A percentile compares a stretch with the other conserved stretches of the same genome.
Evolutionary conservation across 148 eudicot genomes (phyloP).

Genomic region (Hydrangea macrophylla): DNA sequence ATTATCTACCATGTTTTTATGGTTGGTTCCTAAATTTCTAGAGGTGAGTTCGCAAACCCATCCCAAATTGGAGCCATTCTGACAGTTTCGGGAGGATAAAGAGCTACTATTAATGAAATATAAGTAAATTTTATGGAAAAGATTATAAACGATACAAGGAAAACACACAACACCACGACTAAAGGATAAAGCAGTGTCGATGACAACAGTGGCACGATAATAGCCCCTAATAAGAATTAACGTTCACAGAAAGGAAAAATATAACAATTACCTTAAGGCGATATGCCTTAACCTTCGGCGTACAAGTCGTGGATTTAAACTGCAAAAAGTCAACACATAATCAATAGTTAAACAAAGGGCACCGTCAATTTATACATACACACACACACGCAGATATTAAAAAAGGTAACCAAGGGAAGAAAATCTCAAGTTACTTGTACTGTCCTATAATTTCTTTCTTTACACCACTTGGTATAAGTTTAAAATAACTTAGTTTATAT

Average conservation of each 20-base stretch:
- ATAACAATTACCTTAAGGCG: slow-evolving; percentile 70
- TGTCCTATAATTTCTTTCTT: too few species aligned
- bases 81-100: background rate
- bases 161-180: background rate
- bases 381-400: too few species aligned
- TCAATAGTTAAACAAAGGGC: slow-evolving; percentile 3
- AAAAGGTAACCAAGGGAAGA: too few species aligned
- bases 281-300: slow-evolving; percentile 84
- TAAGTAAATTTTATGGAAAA: too few species aligned
- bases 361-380: background rate
- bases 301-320: slow-evolving; percentile 85
- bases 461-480: too few species aligned
- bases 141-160: too few species aligned
- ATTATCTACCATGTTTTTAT: too few species aligned
- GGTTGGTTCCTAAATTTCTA: too few species aligned
- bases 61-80: background rate
- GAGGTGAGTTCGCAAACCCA: too few species aligned
- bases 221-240: background rate
- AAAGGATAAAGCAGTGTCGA: slow-evolving; percentile 4
- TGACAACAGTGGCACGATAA: background rate
- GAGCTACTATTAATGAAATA: background rate
- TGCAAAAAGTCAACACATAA: slow-evolving; percentile 32
- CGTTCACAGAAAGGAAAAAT: background rate
- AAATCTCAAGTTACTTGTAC: too few species aligned
- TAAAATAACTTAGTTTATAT: too few species aligned